phyloP scores from a whole-genome alignment of 1,284 basidiomycete genomes.

The Rhodotorula sp. region DNA sequence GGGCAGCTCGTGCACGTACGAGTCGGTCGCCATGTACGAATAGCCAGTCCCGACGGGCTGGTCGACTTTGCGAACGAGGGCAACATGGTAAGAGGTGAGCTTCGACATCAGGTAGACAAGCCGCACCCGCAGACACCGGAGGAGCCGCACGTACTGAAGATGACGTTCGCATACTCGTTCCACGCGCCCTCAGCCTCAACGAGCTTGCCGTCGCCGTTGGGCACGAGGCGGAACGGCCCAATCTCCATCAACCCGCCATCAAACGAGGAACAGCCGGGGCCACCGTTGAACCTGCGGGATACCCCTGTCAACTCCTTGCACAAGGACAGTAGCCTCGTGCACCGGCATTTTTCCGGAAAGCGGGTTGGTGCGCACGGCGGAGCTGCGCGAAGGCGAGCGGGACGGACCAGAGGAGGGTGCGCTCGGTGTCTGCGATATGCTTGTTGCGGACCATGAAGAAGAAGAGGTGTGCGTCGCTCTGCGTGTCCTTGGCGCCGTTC shows the following conservation, averaged over 20 bases:
- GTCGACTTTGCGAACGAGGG: slow-evolving; percentile 65
- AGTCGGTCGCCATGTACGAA: slow-evolving; percentile 82
- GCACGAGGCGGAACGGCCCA: slow-evolving; percentile 68
- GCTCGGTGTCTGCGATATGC: slow-evolving; percentile 78
- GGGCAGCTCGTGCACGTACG: slow-evolving; percentile 75
- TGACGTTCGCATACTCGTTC: slow-evolving; percentile 98
- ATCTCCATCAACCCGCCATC: slow-evolving; percentile 96
- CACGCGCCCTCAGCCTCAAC: slow-evolving; percentile 83
- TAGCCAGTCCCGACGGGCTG: slow-evolving; percentile 96
- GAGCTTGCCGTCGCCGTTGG: slow-evolving; percentile 73
- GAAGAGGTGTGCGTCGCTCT: slow-evolving; percentile 72
- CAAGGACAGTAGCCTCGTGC: too few relatives aligned
- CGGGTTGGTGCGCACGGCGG: background rate
- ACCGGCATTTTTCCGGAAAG: too few relatives aligned
- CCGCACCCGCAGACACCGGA: background rate
- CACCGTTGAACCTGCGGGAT: slow-evolving; percentile 57
- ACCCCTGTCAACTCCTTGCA: too few relatives aligned
- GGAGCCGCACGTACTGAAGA: slow-evolving; percentile 68
- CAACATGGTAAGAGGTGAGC: background rate
- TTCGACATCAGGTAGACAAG: background rate
- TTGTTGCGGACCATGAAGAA: slow-evolving; percentile 90
- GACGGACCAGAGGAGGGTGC: slow-evolving; percentile 86
- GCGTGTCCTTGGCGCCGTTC: slow-evolving; percentile 30
- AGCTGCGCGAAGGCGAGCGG: background rate
- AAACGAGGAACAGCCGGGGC: slow-evolving; percentile 97